Evolutionary conservation across 441 rosid species (phyloP).

Genomic region (Gossypium davidsonii): DNA sequence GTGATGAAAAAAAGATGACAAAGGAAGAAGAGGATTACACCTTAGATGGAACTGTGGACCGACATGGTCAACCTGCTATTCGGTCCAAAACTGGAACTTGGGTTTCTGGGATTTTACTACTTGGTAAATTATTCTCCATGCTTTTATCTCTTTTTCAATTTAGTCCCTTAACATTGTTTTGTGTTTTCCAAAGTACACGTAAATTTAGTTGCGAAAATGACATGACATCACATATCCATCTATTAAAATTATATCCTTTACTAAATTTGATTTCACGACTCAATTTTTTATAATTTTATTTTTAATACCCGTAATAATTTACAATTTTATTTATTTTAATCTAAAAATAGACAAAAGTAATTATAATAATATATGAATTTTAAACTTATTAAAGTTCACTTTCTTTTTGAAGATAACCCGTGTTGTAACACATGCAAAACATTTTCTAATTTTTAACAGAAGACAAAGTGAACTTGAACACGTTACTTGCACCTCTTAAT

Average conservation of each 20-base stretch:
- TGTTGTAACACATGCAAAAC: not conserved
- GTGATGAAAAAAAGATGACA: conserved; percentile 8
- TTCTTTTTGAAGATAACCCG: too few species aligned
- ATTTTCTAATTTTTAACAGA: not conserved
- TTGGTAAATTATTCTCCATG: conserved; percentile 27
- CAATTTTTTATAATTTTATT: too few species aligned
- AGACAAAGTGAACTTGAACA: not conserved
- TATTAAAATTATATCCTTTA: too few species aligned
- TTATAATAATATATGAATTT: too few species aligned
- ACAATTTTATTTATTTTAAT: too few species aligned
- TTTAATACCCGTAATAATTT: too few species aligned
- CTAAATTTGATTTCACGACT: too few species aligned
- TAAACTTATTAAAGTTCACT: too few species aligned
- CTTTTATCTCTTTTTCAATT: not conserved
- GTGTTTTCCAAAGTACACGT: not conserved
- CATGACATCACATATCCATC: too few species aligned
- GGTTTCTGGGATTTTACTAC: conserved; percentile 45
- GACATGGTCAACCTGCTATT: conserved; percentile 51
- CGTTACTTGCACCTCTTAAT: not conserved
- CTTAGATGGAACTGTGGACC: conserved; percentile 52
- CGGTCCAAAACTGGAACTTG: conserved; percentile 47
- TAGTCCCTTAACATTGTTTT: not conserved
- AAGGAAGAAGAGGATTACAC: conserved; percentile 31
- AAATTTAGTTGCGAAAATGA: not conserved
- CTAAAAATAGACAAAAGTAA: too few species aligned